Evolutionary conservation across 805 yeast genomes (phyloP).

Genomic region (Yarrowia sp.): DNA sequence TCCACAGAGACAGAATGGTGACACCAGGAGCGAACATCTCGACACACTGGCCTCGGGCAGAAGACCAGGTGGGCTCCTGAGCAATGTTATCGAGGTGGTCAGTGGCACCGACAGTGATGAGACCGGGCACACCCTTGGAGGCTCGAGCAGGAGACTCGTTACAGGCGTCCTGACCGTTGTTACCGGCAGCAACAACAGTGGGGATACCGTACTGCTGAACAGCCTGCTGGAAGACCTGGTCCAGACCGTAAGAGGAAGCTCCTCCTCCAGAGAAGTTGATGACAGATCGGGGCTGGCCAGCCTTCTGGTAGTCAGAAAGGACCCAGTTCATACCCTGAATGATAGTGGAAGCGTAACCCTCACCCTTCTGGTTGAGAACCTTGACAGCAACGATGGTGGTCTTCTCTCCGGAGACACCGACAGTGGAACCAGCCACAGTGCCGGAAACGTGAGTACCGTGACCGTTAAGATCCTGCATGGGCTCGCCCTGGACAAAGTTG

Average conservation of each 20-base stretch:
- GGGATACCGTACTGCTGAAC: slow-evolving; percentile 28
- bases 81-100: slow-evolving; percentile 17
- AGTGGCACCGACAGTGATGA: slow-evolving; percentile 20
- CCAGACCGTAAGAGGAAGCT: slow-evolving; percentile 28
- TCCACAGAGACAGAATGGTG: slow-evolving; percentile 62
- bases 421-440: slow-evolving; percentile 51
- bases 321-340: slow-evolving; percentile 58
- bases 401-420: slow-evolving; percentile 52
- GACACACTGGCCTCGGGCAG: slow-evolving; percentile 72
- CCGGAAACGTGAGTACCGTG: slow-evolving; percentile 66
- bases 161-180: slow-evolving; percentile 16
- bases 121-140: not conserved
- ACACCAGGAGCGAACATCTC: slow-evolving; percentile 97
- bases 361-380: slow-evolving; percentile 54
- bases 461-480: slow-evolving; percentile 53
- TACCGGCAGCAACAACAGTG: slow-evolving; percentile 37
- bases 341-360: slow-evolving; percentile 55
- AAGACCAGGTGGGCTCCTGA: not conserved
- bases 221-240: slow-evolving; percentile 38
- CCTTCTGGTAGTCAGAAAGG: slow-evolving; percentile 36
- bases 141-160: slow-evolving; percentile 11
- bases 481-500: slow-evolving; percentile 47
- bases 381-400: slow-evolving; percentile 53
- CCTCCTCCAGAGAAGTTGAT: slow-evolving; percentile 24
- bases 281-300: slow-evolving; percentile 29